phyloP scores from a whole-genome alignment of 768 basidiomycete genomes.

The Pisolithus albus region DNA sequence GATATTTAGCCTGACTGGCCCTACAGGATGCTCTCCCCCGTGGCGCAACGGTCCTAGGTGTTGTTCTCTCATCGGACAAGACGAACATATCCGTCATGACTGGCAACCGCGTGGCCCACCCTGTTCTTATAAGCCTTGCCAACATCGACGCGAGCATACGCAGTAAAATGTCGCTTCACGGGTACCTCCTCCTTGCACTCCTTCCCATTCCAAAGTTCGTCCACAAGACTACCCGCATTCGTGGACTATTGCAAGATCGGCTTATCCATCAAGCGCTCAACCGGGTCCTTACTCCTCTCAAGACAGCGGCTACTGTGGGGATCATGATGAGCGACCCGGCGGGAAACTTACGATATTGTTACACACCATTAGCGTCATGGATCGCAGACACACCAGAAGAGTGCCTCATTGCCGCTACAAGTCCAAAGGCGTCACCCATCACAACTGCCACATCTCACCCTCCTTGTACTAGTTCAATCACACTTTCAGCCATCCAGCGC shows the following conservation, averaged over 20 bases:
- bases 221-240: conserved; percentile 7
- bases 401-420: not conserved
- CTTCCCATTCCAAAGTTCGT: conserved; percentile 20
- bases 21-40: too few species aligned
- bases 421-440: conserved; percentile 25
- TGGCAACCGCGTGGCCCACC: conserved; percentile 4
- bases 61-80: too few species aligned
- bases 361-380: conserved; percentile 21
- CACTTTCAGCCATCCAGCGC: conserved; percentile 12
- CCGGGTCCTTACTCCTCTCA: conserved; percentile 10
- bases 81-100: not conserved
- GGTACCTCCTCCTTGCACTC: conserved; percentile 12
- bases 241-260: conserved; percentile 8
- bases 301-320: conserved; percentile 11
- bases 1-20: too few species aligned
- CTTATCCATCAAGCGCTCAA: conserved; percentile 18
- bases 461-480: conserved; percentile 18
- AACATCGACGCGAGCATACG: conserved; percentile 2
- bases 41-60: too few species aligned
- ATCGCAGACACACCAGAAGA: conserved; percentile 14
- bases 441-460: conserved; percentile 26
- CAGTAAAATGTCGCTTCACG: conserved; percentile 3
- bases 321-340: conserved; percentile 17
- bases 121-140: conserved; percentile 6
- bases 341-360: conserved; percentile 10